Evolutionary conservation across 1,284 basidiomycete species (phyloP).

Genomic region (Cryptococcus sp.): DNA sequence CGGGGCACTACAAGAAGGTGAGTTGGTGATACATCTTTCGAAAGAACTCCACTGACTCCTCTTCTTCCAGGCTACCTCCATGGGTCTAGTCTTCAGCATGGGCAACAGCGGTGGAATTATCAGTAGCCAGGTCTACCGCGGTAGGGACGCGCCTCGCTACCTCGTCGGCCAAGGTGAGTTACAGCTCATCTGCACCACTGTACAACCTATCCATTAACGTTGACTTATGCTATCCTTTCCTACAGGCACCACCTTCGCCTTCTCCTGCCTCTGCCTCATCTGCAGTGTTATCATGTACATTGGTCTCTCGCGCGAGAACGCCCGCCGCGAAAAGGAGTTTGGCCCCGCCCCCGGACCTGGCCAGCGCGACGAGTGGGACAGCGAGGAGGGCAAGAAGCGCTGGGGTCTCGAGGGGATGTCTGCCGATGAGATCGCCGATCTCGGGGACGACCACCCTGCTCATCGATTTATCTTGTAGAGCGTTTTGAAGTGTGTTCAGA

Average conservation of each 20-base stretch:
- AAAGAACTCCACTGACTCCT: background rate
- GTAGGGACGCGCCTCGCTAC: slow-evolving; percentile 40
- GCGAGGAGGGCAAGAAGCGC: slow-evolving; percentile 38
- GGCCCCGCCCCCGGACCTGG: slow-evolving; percentile 53
- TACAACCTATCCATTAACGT: no score
- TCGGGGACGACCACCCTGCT: slow-evolving; percentile 51
- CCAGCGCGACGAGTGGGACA: slow-evolving; percentile 57
- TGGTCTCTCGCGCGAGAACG: slow-evolving; percentile 46
- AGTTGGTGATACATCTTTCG: slow-evolving; percentile 1
- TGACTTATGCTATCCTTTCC: no score
- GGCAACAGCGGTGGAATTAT: slow-evolving; percentile 54
- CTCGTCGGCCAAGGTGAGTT: slow-evolving; percentile 42
- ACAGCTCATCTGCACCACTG: no score
- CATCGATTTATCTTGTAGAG: slow-evolving; percentile 40
- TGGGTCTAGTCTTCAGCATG: slow-evolving; percentile 53
- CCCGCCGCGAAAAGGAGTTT: slow-evolving; percentile 42
- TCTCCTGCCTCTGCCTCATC: slow-evolving; percentile 41
- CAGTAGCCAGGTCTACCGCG: slow-evolving; percentile 48
- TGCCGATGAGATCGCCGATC: slow-evolving; percentile 49
- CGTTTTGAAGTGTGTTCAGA: background rate
- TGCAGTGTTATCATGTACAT: slow-evolving; percentile 41
- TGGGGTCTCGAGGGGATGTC: slow-evolving; percentile 50
- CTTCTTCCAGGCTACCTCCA: slow-evolving; percentile 43
- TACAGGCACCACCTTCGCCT: slow-evolving; percentile 36
- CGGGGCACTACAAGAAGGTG: slow-evolving; percentile 33